phyloP scores from a whole-genome alignment of 768 basidiomycete genomes.

The Amanita fuliginea region DNA sequence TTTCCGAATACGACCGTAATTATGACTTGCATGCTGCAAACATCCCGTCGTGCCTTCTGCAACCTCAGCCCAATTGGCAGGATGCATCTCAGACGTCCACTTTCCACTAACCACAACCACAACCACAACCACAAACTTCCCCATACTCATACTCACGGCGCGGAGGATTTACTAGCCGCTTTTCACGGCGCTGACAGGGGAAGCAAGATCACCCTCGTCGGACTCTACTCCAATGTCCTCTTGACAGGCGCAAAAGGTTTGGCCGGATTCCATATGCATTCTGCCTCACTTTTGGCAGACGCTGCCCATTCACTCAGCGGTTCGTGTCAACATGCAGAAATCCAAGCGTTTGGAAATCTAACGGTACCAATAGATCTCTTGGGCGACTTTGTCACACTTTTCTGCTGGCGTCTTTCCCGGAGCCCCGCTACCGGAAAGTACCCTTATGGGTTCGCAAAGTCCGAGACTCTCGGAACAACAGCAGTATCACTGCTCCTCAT shows the following conservation, averaged over 20 bases:
- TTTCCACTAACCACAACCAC: conserved; percentile 9
- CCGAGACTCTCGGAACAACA: conserved; percentile 91
- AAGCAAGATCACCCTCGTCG: conserved; percentile 75
- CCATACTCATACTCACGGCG: conserved; percentile 47
- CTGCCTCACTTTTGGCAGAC: conserved; percentile 84
- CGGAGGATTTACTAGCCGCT: conserved; percentile 59
- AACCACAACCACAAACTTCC: conserved; percentile 37
- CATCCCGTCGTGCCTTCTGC: neutral
- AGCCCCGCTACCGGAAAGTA: conserved; percentile 70
- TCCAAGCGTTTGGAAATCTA: neutral
- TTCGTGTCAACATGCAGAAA: conserved; percentile 23
- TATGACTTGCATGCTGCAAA: no score
- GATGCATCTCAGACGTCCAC: conserved; percentile 16
- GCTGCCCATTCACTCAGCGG: conserved; percentile 88
- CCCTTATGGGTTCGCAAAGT: conserved; percentile 88
- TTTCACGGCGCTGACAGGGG: conserved; percentile 66
- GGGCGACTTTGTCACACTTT: conserved; percentile 86
- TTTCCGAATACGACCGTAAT: no score
- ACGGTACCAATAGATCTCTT: conserved; percentile 49
- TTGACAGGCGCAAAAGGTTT: conserved; percentile 77
- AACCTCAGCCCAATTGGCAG: no score
- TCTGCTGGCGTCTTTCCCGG: conserved; percentile 79
- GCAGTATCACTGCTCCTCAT: conserved; percentile 81
- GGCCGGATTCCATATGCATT: conserved; percentile 87
- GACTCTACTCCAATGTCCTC: conserved; percentile 71